Conservation (phyloP, 345 rosid genomes). For the Triadica sebifera region DNA sequence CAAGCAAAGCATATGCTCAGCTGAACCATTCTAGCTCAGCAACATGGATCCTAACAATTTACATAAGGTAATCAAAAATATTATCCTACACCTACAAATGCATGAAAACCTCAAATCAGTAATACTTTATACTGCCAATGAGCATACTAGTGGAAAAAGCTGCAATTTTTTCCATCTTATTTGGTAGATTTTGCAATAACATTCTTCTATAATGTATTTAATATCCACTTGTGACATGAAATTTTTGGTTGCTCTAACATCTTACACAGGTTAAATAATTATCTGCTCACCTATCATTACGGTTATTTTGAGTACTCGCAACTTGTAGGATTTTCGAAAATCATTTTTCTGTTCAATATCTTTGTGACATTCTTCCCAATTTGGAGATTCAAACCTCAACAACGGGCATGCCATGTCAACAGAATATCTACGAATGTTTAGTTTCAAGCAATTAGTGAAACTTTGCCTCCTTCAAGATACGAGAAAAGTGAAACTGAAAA, state of each 20-base stretch:
- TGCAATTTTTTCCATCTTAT: no score
- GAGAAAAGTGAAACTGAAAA: neutral
- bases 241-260: neutral
- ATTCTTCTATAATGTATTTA: neutral
- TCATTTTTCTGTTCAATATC: neutral
- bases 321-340: neutral
- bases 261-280: neutral
- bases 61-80: neutral
- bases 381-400: neutral
- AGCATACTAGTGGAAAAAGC: neutral
- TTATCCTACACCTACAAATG: neutral
- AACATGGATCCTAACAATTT: neutral
- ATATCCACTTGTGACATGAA: neutral
- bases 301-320: neutral
- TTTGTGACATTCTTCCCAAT: neutral
- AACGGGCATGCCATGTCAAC: neutral
- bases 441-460: slow-evolving; percentile 5
- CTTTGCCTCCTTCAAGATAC: slow-evolving; percentile 4
- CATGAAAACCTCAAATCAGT: neutral
- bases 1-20: neutral
- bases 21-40: neutral
- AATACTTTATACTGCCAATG: neutral
- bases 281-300: neutral
- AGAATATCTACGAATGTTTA: slow-evolving; percentile 1
- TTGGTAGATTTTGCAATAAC: no score